phyloP scores from a whole-genome alignment of 495 filamentous ascomycete genomes.

The Penicillium dipodomyicola region DNA sequence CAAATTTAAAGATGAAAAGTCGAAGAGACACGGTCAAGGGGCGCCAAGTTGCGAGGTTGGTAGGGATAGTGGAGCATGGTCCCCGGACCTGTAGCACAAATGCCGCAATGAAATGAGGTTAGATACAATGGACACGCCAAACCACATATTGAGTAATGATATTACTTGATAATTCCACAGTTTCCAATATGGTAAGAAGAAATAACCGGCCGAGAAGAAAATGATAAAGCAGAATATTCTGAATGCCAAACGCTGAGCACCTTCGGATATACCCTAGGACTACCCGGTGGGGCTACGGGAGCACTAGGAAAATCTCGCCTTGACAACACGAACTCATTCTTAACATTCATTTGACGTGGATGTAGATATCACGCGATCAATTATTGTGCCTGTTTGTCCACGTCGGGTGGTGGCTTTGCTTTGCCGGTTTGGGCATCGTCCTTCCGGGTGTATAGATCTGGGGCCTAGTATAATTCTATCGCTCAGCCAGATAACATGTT shows the following conservation, averaged over 20 bases:
- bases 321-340: neutral
- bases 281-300: slow-evolving; percentile 1
- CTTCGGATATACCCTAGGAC: neutral
- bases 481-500: neutral
- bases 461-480: neutral
- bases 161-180: neutral
- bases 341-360: neutral
- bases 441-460: neutral
- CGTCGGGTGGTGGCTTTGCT: slow-evolving; percentile 2
- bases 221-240: neutral
- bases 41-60: neutral
- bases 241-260: neutral
- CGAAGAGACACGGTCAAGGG: neutral
- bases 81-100: slow-evolving; percentile 10
- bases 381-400: neutral
- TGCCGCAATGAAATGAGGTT: neutral
- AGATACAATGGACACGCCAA: neutral
- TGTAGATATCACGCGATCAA: neutral
- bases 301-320: neutral
- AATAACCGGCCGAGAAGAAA: neutral
- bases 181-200: neutral
- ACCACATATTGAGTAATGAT: neutral
- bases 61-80: neutral
- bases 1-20: neutral
- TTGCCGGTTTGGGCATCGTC: neutral